These are phyloP conservation scores for Xylaria sp. DNA, from an alignment of 2,329 filamentous ascomycete genomes.

Conservation along the genomic window DNA sequence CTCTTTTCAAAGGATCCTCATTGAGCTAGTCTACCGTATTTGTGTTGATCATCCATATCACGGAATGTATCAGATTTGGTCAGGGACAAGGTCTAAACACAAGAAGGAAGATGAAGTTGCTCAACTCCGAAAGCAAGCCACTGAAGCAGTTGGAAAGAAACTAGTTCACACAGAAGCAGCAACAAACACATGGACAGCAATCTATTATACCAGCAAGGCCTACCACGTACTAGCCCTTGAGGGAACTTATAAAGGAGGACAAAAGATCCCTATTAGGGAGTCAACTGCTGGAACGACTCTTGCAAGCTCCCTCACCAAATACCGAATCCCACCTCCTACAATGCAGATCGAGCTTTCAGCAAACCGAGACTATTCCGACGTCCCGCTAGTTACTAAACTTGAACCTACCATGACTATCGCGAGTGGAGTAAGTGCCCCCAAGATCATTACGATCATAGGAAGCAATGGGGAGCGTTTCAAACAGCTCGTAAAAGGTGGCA, in stretches of 20 bases:
- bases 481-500: conserved; percentile 93
- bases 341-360: conserved; percentile 82
- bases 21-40: conserved; percentile 80
- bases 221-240: conserved; percentile 74
- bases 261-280: conserved; percentile 70
- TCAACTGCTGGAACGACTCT: conserved; percentile 72
- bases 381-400: conserved; percentile 80
- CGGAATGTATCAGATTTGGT: conserved; percentile 96
- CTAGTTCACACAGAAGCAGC: conserved; percentile 65
- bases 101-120: conserved; percentile 80
- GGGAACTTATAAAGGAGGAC: conserved; percentile 74
- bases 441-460: conserved; percentile 85
- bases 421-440: conserved; percentile 90
- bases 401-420: conserved; percentile 84
- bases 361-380: conserved; percentile 77
- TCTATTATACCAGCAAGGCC: conserved; percentile 78
- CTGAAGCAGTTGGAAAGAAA: conserved; percentile 72
- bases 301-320: conserved; percentile 69
- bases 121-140: conserved; percentile 78
- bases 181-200: conserved; percentile 72
- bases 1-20: conserved; percentile 81
- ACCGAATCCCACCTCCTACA: conserved; percentile 86
- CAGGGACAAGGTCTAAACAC: conserved; percentile 75
- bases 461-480: conserved; percentile 84
- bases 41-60: conserved; percentile 95